phyloP scores from a whole-genome alignment of 2,329 filamentous ascomycete genomes.

The Penicillium sp. region DNA sequence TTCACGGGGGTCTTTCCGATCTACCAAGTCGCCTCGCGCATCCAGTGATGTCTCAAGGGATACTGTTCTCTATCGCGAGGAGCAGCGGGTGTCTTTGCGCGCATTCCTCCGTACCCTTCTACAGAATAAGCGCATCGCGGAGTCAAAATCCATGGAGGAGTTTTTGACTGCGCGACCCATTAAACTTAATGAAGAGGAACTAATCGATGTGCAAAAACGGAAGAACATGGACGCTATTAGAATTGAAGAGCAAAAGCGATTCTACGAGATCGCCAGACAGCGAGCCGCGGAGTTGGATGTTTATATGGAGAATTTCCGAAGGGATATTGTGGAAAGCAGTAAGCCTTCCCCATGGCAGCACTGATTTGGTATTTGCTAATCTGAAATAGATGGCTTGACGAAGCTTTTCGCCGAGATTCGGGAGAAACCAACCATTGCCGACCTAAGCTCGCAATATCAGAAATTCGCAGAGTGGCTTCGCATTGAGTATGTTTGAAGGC shows the following conservation, averaged over 20 bases:
- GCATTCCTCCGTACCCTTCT: conserved; percentile 87
- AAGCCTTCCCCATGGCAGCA: conserved; percentile 35
- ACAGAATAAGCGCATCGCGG: conserved; percentile 79
- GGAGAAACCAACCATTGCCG: conserved; percentile 80
- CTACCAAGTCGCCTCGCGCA: conserved; percentile 31
- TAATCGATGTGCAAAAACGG: conserved; percentile 74
- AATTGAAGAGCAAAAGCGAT: conserved; percentile 87
- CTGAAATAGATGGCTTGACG: conserved; percentile 71
- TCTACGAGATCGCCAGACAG: conserved; percentile 92
- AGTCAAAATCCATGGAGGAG: conserved; percentile 78
- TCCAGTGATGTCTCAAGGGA: conserved; percentile 49
- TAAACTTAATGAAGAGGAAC: conserved; percentile 75
- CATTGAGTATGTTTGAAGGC: conserved; percentile 65
- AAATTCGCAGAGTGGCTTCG: conserved; percentile 98
- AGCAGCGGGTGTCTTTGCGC: conserved; percentile 84
- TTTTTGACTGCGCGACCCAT: conserved; percentile 77
- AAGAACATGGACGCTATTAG: conserved; percentile 84
- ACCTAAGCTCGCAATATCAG: conserved; percentile 91
- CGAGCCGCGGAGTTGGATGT: conserved; percentile 91
- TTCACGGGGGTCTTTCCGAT: conserved; percentile 32
- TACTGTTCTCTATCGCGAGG: conserved; percentile 75
- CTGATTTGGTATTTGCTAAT: conserved; percentile 28
- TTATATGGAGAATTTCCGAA: conserved; percentile 85
- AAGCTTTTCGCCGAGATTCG: conserved; percentile 92
- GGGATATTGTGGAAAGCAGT: conserved; percentile 72